Evolutionary conservation across 768 basidiomycete species (phyloP).

Genomic region (Flagelloscypha sp.): DNA sequence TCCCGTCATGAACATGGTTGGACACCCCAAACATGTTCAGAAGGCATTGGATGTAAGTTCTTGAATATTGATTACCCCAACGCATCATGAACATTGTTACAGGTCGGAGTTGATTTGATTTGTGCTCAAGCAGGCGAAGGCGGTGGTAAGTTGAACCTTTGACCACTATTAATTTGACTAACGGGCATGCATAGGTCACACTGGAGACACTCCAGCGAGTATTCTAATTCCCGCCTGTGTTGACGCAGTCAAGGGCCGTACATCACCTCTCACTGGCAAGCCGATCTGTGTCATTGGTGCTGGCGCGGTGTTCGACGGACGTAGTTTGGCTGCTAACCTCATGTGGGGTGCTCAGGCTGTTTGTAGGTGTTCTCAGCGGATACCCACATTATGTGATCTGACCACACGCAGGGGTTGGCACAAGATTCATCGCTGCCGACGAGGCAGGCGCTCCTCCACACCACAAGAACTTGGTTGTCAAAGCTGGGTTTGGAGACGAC

Average conservation of each 20-base stretch:
- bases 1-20: constrained; percentile 70
- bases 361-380: constrained; percentile 41
- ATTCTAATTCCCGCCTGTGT: constrained; percentile 90
- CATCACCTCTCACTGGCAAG: constrained; percentile 71
- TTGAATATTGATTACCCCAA: too few species aligned
- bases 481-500: constrained; percentile 69
- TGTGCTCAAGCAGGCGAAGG: constrained; percentile 94
- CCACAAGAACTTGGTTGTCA: constrained; percentile 74
- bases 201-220: constrained; percentile 53
- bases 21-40: constrained; percentile 83
- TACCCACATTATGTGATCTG: constrained; percentile 12
- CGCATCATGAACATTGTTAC: too few species aligned
- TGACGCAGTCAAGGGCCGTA: constrained; percentile 69
- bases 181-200: too few species aligned
- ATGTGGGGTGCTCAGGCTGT: constrained; percentile 86
- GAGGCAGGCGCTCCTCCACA: constrained; percentile 78
- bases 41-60: constrained; percentile 78
- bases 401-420: constrained; percentile 60
- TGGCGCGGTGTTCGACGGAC: constrained; percentile 85
- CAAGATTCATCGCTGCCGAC: constrained; percentile 74
- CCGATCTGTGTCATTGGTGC: constrained; percentile 87
- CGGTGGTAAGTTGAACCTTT: too few species aligned
- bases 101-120: constrained; percentile 86
- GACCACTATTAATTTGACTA: too few species aligned
- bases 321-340: constrained; percentile 80